These are phyloP conservation scores for Penicillium waksmanii DNA, from an alignment of 495 filamentous ascomycete genomes.

Conservation along the genomic window DNA sequence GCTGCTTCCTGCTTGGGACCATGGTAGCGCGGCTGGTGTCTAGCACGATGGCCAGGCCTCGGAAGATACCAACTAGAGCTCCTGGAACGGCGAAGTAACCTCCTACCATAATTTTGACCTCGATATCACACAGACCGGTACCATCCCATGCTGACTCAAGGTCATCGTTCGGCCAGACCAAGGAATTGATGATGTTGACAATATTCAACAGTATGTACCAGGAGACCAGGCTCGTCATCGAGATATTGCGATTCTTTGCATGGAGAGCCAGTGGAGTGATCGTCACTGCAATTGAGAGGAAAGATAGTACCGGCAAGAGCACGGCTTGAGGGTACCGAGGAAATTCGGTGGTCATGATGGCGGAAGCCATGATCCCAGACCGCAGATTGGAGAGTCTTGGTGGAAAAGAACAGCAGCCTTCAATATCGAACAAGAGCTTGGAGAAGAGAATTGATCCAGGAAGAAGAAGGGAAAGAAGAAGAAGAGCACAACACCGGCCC, in stretches of 20 bases:
- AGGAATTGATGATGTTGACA: slow-evolving; percentile 71
- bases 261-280: slow-evolving; percentile 45
- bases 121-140: slow-evolving; percentile 77
- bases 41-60: slow-evolving; percentile 68
- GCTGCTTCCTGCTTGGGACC: slow-evolving; percentile 54
- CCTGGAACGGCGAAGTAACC: slow-evolving; percentile 67
- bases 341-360: slow-evolving; percentile 6
- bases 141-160: slow-evolving; percentile 72
- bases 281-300: slow-evolving; percentile 59
- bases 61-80: slow-evolving; percentile 67
- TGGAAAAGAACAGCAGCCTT: not conserved
- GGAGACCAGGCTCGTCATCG: slow-evolving; percentile 61
- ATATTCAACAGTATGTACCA: slow-evolving; percentile 69
- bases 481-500: not conserved
- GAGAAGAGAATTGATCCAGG: no score
- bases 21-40: slow-evolving; percentile 66
- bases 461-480: not conserved
- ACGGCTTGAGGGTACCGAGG: slow-evolving; percentile 39
- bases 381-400: not conserved
- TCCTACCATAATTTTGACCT: slow-evolving; percentile 70
- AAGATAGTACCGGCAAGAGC: slow-evolving; percentile 53
- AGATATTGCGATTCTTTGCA: slow-evolving; percentile 47
- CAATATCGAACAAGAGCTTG: not conserved
- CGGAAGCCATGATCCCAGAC: not conserved
- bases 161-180: slow-evolving; percentile 81